Evolutionary conservation across 2,329 filamentous ascomycete genomes (phyloP).

Genomic region (Sarocladium oryzae): DNA sequence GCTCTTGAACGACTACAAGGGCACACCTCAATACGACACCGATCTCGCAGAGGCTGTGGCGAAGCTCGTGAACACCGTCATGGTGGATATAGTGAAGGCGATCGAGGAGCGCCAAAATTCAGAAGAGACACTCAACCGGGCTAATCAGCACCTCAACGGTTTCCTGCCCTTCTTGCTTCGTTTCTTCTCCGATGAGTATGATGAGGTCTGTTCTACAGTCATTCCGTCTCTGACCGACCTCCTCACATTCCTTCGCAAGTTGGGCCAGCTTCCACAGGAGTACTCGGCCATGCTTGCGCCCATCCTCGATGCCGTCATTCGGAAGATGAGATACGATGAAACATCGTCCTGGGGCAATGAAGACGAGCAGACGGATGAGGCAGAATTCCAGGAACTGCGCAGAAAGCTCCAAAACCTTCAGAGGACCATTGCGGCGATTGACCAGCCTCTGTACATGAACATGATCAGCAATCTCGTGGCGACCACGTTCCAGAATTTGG

Average conservation of each 20-base stretch:
- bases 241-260: slow-evolving; percentile 81
- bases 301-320: slow-evolving; percentile 84
- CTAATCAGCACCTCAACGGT: slow-evolving; percentile 72
- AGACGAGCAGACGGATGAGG: slow-evolving; percentile 92
- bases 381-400: slow-evolving; percentile 91
- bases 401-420: slow-evolving; percentile 86
- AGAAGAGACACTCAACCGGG: slow-evolving; percentile 61
- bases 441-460: slow-evolving; percentile 82
- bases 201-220: slow-evolving; percentile 94
- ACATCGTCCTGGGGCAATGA: slow-evolving; percentile 90
- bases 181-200: slow-evolving; percentile 96
- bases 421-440: slow-evolving; percentile 84
- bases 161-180: slow-evolving; percentile 85
- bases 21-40: slow-evolving; percentile 84
- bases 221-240: slow-evolving; percentile 91
- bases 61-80: slow-evolving; percentile 86
- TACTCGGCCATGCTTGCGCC: slow-evolving; percentile 80
- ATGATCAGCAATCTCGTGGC: slow-evolving; percentile 83
- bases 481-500: slow-evolving; percentile 75
- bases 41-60: slow-evolving; percentile 93
- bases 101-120: slow-evolving; percentile 62
- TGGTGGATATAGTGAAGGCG: slow-evolving; percentile 80
- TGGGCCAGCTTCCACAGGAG: slow-evolving; percentile 63
- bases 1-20: slow-evolving; percentile 69
- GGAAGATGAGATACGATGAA: slow-evolving; percentile 97